Evolutionary conservation across 75 land plant genomes (phyloP), one percentile per base, ranked within the genome.

Genomic region (Picea glauca): DNA sequence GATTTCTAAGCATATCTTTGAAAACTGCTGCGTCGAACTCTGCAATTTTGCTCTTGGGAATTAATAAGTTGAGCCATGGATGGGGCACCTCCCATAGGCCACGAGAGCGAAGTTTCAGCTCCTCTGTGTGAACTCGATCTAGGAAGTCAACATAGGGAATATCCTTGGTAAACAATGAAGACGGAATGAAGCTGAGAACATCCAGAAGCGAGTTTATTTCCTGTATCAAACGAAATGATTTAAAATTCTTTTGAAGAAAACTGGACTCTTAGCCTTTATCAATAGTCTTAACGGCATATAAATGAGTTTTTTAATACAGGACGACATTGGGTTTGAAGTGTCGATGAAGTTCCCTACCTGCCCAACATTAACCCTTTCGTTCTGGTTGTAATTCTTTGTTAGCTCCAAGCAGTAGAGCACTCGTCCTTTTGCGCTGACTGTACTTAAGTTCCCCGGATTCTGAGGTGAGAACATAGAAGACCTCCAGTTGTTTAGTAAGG

Each of bases 31-130:
- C 72, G 21, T 85, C 86, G 57, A 85, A 85, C 1, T 83, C 86
- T 40, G 50, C 63, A 7, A 85, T 83, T 70, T 65, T 84, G 31
- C 76, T 62, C 26, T 50, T 58, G 12, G 87, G 87, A n/a, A 85
- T 77, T 4, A 85, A 67, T 33, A 85, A 5, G 50, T 79, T 83
- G 26, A 85, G 73, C 87, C 81, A 79, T 0, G 87, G 87, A 59
- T 79, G 81, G 0, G 86, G 78, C 5, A 83, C 79, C 11, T 78
- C 81, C 87, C 87, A 85, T 20, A 79, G 74, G 9, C 81, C 81
- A 3, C 76, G 32, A 20, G 61, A 23, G 11, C 74, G 72, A 7
- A 85, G 81, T 32, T 70, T 60, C 40, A 84, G 12, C 78, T 85
- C 87, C 0, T 72, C 81, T 3, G 68, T 77, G 60, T 85, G 87